Conservation (phyloP, 1,284 basidiomycete species). For the Microbotryomycetes sp. region DNA sequence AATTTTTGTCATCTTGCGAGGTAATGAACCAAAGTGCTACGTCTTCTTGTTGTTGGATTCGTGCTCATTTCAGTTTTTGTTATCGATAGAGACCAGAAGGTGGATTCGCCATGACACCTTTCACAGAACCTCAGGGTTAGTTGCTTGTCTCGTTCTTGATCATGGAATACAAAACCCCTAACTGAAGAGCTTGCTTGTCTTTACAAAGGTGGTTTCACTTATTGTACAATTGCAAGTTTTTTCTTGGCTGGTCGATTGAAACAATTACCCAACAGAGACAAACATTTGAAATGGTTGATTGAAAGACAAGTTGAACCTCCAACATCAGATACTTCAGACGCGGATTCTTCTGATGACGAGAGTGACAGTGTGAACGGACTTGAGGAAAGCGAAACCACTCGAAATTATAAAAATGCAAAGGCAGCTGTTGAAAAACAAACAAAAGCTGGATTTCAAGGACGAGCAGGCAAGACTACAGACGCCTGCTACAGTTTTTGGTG, state of each 20-base stretch:
- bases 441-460: constrained; percentile 65
- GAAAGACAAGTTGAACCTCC: constrained; percentile 55
- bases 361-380: not conserved
- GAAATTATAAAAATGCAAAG: not conserved
- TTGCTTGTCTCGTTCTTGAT: not conserved
- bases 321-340: not conserved
- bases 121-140: constrained; percentile 75
- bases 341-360: constrained; percentile 8
- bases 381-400: not conserved
- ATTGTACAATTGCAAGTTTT: constrained; percentile 77
- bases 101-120: constrained; percentile 75
- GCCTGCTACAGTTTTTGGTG: constrained; percentile 96
- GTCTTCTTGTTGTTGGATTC: constrained; percentile 4
- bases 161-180: not conserved
- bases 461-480: constrained; percentile 77
- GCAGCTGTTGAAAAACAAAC: not conserved
- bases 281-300: constrained; percentile 67
- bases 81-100: constrained; percentile 77
- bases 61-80: not conserved
- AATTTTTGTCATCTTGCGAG: constrained; percentile 61
- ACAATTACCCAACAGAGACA: constrained; percentile 49
- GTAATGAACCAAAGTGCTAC: constrained; percentile 49
- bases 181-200: not conserved
- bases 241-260: constrained; percentile 47
- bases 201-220: constrained; percentile 75